Evolutionary conservation across 2,329 filamentous ascomycete species (phyloP).

Genomic region (Metarhizium humberi): DNA sequence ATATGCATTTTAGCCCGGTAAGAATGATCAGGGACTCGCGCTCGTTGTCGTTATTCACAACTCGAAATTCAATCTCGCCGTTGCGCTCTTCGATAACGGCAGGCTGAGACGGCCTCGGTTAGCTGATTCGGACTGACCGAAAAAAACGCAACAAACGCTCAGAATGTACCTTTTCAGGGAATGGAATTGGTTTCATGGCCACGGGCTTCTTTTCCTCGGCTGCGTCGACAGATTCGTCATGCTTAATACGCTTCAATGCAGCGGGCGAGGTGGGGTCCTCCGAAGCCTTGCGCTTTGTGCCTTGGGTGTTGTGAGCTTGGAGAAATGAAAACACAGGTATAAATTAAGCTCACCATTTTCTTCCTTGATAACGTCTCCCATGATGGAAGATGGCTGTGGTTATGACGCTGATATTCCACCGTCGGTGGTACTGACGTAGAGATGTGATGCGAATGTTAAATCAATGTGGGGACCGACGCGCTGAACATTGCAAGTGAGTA

Average conservation of each 20-base stretch:
- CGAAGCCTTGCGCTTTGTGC: slow-evolving; percentile 63
- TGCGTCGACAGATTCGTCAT: slow-evolving; percentile 21
- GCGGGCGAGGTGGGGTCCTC: slow-evolving; percentile 54
- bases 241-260: slow-evolving; percentile 57
- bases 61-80: slow-evolving; percentile 92
- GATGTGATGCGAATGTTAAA: not conserved
- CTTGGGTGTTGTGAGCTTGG: slow-evolving; percentile 18
- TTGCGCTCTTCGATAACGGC: slow-evolving; percentile 70
- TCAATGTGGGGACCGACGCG: not conserved
- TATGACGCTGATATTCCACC: not conserved
- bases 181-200: slow-evolving; percentile 61
- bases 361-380: slow-evolving; percentile 14
- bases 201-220: slow-evolving; percentile 33
- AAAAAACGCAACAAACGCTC: not conserved
- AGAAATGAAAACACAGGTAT: not conserved
- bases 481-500: not conserved
- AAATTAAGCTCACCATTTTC: slow-evolving; percentile 24
- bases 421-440: not conserved
- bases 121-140: not conserved
- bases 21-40: slow-evolving; percentile 88
- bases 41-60: slow-evolving; percentile 92
- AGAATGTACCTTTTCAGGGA: slow-evolving; percentile 68
- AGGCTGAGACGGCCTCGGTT: not conserved
- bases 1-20: slow-evolving; percentile 93
- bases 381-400: not conserved